Evolutionary conservation across 2,329 filamentous ascomycete species (phyloP).

Genomic region (Pseudocercospora macadamiae): DNA sequence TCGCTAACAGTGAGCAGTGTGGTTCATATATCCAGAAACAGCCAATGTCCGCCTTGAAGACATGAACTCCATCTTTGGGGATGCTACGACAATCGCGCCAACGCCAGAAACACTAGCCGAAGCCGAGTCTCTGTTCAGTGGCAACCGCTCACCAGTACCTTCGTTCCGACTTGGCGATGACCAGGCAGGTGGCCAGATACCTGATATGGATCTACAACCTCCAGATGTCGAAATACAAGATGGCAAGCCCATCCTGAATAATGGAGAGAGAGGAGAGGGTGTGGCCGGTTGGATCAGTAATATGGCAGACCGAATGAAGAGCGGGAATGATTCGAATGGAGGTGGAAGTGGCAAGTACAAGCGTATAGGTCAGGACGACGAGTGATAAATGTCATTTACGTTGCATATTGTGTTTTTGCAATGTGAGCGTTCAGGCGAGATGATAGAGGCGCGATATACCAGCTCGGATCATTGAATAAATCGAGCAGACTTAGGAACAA

Average conservation of each 20-base stretch:
- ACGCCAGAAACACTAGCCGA: conserved; percentile 80
- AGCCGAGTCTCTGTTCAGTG: conserved; percentile 77
- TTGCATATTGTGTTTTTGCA: conserved; percentile 10
- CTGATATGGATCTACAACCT: conserved; percentile 79
- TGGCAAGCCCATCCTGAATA: conserved; percentile 52
- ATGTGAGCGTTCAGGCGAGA: conserved; percentile 16
- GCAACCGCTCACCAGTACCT: conserved; percentile 72
- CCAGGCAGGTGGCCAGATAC: conserved; percentile 56
- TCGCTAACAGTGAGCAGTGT: conserved; percentile 62
- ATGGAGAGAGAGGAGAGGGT: conserved; percentile 53
- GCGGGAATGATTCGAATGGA: conserved; percentile 46
- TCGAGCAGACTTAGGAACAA: neutral
- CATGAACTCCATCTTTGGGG: conserved; percentile 93
- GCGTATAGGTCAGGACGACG: conserved; percentile 49
- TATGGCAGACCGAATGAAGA: conserved; percentile 55
- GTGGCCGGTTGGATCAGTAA: conserved; percentile 71
- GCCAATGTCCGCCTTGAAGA: conserved; percentile 94
- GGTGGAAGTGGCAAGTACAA: conserved; percentile 51
- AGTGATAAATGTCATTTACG: conserved; percentile 17
- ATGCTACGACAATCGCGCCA: conserved; percentile 79
- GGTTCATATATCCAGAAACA: conserved; percentile 96
- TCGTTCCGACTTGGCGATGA: conserved; percentile 69
- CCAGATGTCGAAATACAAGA: conserved; percentile 62
- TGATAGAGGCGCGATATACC: neutral
- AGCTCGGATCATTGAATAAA: conserved; percentile 1